phyloP scores from a whole-genome alignment of 164 flowering plant genomes.

The Umbilicus rupestris region DNA sequence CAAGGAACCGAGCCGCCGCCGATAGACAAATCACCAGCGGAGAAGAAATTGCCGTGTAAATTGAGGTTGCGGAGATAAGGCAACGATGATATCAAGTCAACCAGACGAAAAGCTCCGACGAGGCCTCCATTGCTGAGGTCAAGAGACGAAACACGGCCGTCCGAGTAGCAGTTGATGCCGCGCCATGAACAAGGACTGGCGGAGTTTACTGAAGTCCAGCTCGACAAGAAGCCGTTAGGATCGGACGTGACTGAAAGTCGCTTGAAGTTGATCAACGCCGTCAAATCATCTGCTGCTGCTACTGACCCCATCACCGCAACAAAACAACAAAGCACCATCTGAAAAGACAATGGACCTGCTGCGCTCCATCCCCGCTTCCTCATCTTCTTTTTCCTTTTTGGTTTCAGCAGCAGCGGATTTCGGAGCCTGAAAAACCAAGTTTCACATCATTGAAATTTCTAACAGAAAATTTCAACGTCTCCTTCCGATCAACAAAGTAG shows the following conservation, averaged over 20 bases:
- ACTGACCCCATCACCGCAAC: not conserved
- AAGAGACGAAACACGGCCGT: constrained; percentile 28
- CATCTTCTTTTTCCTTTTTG: not conserved
- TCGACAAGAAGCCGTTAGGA: constrained; percentile 23
- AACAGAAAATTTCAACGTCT: not conserved
- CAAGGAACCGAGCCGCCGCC: constrained; percentile 19
- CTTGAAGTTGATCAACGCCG: constrained; percentile 29
- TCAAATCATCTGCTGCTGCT: constrained; percentile 13
- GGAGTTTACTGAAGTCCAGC: constrained; percentile 33
- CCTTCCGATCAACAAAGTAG: too few species aligned
- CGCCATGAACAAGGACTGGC: constrained; percentile 46
- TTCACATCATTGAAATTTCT: not conserved
- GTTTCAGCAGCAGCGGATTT: not conserved
- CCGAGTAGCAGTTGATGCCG: constrained; percentile 50
- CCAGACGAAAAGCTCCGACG: constrained; percentile 34
- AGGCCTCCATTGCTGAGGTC: constrained; percentile 41
- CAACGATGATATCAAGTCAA: constrained; percentile 32
- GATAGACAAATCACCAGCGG: constrained; percentile 34
- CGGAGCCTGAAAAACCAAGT: not conserved
- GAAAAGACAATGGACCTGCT: not conserved
- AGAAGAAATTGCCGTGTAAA: constrained; percentile 45
- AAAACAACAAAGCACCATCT: not conserved
- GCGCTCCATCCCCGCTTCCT: not conserved
- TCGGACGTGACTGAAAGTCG: constrained; percentile 26
- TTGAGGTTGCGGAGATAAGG: constrained; percentile 25